phyloP scores from a whole-genome alignment of 345 rosid species.

The Citrus glauca region DNA sequence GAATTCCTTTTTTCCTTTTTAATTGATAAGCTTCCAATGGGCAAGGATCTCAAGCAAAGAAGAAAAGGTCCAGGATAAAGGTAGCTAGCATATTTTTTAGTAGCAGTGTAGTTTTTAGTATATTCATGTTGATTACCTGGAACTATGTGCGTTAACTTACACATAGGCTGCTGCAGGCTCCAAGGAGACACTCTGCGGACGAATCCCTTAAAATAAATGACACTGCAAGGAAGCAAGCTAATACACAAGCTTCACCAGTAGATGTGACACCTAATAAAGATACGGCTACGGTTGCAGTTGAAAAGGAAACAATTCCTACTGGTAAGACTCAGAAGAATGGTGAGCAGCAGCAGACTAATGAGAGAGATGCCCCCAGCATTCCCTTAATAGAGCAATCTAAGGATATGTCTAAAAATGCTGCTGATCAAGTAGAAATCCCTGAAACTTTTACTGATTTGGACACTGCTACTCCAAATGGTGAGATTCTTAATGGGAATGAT shows the following conservation, averaged over 20 bases:
- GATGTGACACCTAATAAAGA: constrained; percentile 37
- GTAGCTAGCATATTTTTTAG: constrained; percentile 33
- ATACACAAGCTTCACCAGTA: constrained; percentile 27
- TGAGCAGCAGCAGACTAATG: constrained; percentile 28
- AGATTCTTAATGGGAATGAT: constrained; percentile 42
- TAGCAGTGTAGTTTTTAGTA: constrained; percentile 2
- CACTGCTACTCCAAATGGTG: constrained; percentile 30
- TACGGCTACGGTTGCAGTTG: constrained; percentile 22
- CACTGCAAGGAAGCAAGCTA: constrained; percentile 30
- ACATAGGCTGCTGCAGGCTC: constrained; percentile 41
- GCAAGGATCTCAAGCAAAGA: constrained; percentile 72
- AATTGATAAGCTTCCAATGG: constrained; percentile 52
- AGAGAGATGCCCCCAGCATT: constrained; percentile 30
- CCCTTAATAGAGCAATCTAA: constrained; percentile 29
- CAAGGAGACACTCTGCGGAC: constrained; percentile 35
- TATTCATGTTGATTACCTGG: neutral
- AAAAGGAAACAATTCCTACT: constrained; percentile 39
- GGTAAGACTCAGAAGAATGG: constrained; percentile 19
- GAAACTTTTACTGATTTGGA: constrained; percentile 28
- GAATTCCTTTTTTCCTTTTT: constrained; percentile 9
- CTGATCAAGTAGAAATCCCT: constrained; percentile 35
- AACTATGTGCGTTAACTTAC: constrained; percentile 12
- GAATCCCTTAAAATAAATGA: constrained; percentile 37
- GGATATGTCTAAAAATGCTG: constrained; percentile 29
- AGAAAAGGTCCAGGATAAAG: constrained; percentile 53